These are phyloP conservation scores for Plasmodium reichenowi DNA, from an alignment of 169 alveolate species.

Conservation along the genomic window DNA sequence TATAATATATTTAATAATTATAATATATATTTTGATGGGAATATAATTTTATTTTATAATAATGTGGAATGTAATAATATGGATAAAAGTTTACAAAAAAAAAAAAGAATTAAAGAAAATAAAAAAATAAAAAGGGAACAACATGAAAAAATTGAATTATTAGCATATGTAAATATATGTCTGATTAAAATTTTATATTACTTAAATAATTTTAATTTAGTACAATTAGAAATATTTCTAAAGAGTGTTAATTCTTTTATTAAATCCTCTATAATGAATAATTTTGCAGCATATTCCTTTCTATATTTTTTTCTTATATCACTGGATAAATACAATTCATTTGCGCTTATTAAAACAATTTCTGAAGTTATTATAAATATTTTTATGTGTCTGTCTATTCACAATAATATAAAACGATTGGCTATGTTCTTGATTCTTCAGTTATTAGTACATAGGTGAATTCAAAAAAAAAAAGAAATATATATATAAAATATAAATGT, in stretches of 20 bases:
- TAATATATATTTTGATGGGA: slow-evolving; percentile 52
- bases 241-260: slow-evolving; percentile 68
- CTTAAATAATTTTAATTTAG: slow-evolving; percentile 66
- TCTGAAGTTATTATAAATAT: slow-evolving; percentile 58
- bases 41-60: slow-evolving; percentile 18
- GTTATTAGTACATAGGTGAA: slow-evolving; percentile 46
- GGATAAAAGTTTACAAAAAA: slow-evolving; percentile 6
- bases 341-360: slow-evolving; percentile 53
- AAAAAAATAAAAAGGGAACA: slow-evolving; percentile 49
- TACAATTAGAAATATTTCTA: slow-evolving; percentile 64
- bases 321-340: slow-evolving; percentile 25
- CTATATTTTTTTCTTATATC: slow-evolving; percentile 28
- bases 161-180: slow-evolving; percentile 67
- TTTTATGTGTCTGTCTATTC: slow-evolving; percentile 38
- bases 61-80: neutral
- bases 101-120: slow-evolving; percentile 23
- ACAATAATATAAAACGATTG: slow-evolving; percentile 33
- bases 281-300: slow-evolving; percentile 69
- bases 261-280: slow-evolving; percentile 47
- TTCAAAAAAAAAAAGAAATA: neutral
- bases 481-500: too few species aligned
- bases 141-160: slow-evolving; percentile 58
- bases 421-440: slow-evolving; percentile 47
- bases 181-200: slow-evolving; percentile 70
- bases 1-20: slow-evolving; percentile 54